These are phyloP conservation scores for Bruguiera hainesii DNA, from an alignment of 441 rosid genomes.

Conservation along the genomic window DNA sequence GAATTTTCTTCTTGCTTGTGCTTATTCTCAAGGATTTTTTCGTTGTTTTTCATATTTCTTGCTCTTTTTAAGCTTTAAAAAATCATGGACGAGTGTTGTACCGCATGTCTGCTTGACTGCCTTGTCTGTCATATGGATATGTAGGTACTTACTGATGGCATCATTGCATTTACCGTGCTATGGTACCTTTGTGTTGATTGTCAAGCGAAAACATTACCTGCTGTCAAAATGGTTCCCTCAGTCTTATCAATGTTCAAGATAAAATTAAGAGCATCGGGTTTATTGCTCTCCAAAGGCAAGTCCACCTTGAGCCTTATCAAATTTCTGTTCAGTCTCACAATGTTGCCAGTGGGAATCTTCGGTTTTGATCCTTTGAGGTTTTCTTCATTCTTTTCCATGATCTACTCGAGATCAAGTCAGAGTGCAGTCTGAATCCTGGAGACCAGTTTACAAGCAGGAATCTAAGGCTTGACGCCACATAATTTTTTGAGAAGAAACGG, in stretches of 20 bases:
- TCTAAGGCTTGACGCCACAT: background rate
- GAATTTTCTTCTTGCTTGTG: background rate
- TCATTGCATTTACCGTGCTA: slow-evolving; percentile 84
- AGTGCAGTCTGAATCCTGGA: background rate
- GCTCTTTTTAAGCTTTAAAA: background rate
- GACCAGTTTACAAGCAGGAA: background rate
- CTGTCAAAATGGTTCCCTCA: slow-evolving; percentile 66
- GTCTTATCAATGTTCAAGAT: slow-evolving; percentile 53
- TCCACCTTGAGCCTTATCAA: background rate
- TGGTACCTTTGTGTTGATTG: slow-evolving; percentile 40
- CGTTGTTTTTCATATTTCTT: background rate
- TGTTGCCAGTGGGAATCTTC: background rate
- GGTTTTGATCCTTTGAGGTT: background rate
- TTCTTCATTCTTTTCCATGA: background rate
- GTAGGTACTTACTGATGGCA: slow-evolving; percentile 75
- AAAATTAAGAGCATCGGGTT: background rate
- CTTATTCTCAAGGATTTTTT: background rate
- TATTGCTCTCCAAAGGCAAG: background rate
- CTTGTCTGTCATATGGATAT: slow-evolving; percentile 11
- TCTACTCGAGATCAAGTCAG: background rate
- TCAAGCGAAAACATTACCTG: slow-evolving; percentile 62
- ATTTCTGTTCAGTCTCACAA: background rate
- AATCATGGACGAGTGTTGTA: background rate
- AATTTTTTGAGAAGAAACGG: background rate
- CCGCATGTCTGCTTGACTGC: background rate